Evolutionary conservation across 116 monocot species (phyloP).

Genomic region (Papilionanthe hybrid): DNA sequence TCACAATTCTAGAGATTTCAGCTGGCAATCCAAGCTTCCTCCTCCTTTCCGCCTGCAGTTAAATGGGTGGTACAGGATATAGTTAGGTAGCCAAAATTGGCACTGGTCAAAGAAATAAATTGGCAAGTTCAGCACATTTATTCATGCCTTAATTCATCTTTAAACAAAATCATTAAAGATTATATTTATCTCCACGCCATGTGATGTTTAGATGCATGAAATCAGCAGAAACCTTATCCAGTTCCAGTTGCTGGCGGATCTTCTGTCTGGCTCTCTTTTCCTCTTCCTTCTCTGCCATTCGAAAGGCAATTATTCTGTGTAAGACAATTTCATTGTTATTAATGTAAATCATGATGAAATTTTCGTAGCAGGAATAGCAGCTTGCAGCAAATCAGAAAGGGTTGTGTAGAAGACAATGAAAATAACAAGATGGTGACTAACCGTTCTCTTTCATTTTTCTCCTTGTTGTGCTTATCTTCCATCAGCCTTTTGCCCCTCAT

Average conservation of each 20-base stretch:
- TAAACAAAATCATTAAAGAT: background rate
- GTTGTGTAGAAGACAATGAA: background rate
- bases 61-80: background rate
- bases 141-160: background rate
- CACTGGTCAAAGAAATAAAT: background rate
- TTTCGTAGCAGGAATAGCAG: background rate
- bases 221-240: background rate
- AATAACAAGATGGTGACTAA: background rate
- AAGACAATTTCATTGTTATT: background rate
- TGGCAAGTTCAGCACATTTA: background rate
- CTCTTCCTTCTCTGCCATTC: constrained; percentile 28
- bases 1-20: background rate
- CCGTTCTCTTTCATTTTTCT: constrained; percentile 35
- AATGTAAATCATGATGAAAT: background rate
- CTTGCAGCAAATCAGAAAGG: background rate
- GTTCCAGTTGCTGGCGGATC: constrained; percentile 16
- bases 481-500: constrained; percentile 21
- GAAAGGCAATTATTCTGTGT: background rate
- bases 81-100: background rate
- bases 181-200: background rate
- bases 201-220: background rate
- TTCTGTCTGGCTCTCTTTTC: constrained; percentile 33
- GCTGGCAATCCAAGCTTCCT: constrained; percentile 11
- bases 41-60: constrained; percentile 6
- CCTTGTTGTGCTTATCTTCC: constrained; percentile 21